These are phyloP conservation scores for Paraleonurus japonicus DNA, from an alignment of 257 asterid genomes.

Conservation along the genomic window DNA sequence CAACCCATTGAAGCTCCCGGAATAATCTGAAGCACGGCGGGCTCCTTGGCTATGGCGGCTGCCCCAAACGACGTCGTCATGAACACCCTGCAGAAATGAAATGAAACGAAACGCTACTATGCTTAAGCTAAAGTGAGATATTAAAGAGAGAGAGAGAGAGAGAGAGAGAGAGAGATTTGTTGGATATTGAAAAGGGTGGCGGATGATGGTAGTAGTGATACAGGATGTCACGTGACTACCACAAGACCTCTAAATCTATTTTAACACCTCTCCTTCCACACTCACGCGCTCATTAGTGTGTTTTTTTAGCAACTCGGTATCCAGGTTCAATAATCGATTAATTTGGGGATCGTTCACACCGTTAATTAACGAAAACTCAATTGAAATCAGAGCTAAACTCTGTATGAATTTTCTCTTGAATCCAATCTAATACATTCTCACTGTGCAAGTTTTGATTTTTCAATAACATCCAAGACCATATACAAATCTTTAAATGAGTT, in stretches of 20 bases:
- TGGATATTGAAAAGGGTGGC: background rate
- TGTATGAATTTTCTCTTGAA: too few species aligned
- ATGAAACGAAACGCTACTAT: background rate
- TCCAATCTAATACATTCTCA: too few species aligned
- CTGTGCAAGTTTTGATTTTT: too few species aligned
- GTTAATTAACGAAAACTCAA: too few species aligned
- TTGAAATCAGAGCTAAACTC: too few species aligned
- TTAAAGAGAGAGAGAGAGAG: background rate
- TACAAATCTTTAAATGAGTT: too few species aligned
- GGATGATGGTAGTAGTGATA: background rate
- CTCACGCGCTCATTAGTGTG: conserved; percentile 1
- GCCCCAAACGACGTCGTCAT: conserved; percentile 58
- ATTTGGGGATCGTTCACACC: too few species aligned
- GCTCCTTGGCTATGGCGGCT: conserved; percentile 42
- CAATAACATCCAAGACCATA: too few species aligned
- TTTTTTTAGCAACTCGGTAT: too few species aligned
- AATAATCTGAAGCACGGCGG: conserved; percentile 34
- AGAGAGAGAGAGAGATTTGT: background rate
- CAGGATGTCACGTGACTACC: conserved; percentile 34
- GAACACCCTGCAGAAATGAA: background rate
- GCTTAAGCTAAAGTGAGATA: background rate
- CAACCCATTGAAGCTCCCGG: conserved; percentile 36
- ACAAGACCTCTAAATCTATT: conserved; percentile 17
- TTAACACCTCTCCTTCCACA: background rate
- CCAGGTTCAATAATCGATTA: too few species aligned